A percentile compares a stretch with the other conserved stretches of the same genome.
These are phyloP conservation scores for Selenicereus undatus DNA, from an alignment of 148 eudicot genomes.

Conservation along the genomic window DNA sequence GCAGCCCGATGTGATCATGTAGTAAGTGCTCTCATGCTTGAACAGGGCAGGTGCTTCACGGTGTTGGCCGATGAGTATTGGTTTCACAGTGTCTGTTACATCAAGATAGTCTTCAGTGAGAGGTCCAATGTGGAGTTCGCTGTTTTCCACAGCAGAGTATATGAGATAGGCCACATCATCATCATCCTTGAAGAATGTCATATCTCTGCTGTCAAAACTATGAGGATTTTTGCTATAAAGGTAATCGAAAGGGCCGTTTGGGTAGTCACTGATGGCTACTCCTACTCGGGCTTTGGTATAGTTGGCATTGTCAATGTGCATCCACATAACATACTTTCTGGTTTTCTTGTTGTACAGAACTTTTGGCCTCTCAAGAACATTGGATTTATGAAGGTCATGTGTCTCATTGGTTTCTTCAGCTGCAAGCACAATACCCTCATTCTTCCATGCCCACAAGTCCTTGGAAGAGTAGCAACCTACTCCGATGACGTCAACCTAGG, in stretches of 20 bases:
- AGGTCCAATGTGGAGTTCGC: constrained; percentile 90
- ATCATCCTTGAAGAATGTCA: constrained; percentile 93
- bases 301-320: constrained; percentile 88
- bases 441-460: constrained; percentile 96
- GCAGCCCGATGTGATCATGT: constrained; percentile 98
- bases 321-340: constrained; percentile 92
- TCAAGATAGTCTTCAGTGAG: constrained; percentile 73
- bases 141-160: constrained; percentile 87
- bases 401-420: constrained; percentile 73
- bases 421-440: constrained; percentile 83
- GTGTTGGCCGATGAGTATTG: constrained; percentile 68
- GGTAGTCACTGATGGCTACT: constrained; percentile 63
- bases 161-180: constrained; percentile 72
- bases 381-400: constrained; percentile 85
- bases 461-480: constrained; percentile 98
- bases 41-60: constrained; percentile 94
- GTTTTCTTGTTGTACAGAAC: constrained; percentile 73
- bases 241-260: constrained; percentile 81
- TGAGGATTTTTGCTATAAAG: constrained; percentile 83
- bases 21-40: constrained; percentile 78
- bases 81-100: constrained; percentile 46
- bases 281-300: constrained; percentile 93
- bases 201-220: constrained; percentile 85
- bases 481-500: constrained; percentile 88
- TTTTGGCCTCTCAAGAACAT: constrained; percentile 97